Base-by-base conservation (phyloP, 2,329 filamentous ascomycete genomes). In the Paecilomyces sp. region DNA sequence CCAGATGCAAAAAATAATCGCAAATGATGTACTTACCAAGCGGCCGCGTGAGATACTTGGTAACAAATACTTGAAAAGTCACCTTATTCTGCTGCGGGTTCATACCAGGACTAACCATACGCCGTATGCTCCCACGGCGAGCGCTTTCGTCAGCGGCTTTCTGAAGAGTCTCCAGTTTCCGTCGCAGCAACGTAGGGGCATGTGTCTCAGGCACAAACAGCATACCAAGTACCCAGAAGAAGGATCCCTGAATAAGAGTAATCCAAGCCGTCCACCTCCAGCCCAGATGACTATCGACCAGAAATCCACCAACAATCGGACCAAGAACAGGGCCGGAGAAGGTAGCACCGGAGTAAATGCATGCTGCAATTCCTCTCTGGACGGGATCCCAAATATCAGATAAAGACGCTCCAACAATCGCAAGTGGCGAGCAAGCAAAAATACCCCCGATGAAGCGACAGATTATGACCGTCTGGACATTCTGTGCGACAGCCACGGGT, bases 191-290 rank as follows among this genome's bases (percentile, higher is more conserved):
- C 22, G 56, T 61, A 2, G 57, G 52, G 9, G 54, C 57, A 30
- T 41, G 56, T 2, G 60, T 61, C 67, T 86, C 83, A 0, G 78
- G 79, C 1, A 84, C 70, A n/a, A 79, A 66, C 30, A 81, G 60
- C 13, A 80, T 61, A 0, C 74, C 77, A n/a, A 82, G 60, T 2
- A 73, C 57, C 9, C 75, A 74, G 61, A 82, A 76, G 3, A 76
- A 65, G 8, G 68, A 70, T 1, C 73, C 72, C 65, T 81, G 75
- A 56, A 85, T 83, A 54, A 81, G 66, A 0, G 81, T 83, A 25
- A 85, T 75, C 74, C 82, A 86, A 9, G 77, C 77, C 0, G 81
- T 85, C 81, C 83, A 85, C 18, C 82, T 74, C 83, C 83, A 85
- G 15, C 81, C 80, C 1, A 84, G 76, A 62, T 77, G 64, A 6